Evolutionary conservation across 208 protist species (phyloP), one percentile per base, ranked within the genome.

Genomic region (Hexamita inflata): DNA sequence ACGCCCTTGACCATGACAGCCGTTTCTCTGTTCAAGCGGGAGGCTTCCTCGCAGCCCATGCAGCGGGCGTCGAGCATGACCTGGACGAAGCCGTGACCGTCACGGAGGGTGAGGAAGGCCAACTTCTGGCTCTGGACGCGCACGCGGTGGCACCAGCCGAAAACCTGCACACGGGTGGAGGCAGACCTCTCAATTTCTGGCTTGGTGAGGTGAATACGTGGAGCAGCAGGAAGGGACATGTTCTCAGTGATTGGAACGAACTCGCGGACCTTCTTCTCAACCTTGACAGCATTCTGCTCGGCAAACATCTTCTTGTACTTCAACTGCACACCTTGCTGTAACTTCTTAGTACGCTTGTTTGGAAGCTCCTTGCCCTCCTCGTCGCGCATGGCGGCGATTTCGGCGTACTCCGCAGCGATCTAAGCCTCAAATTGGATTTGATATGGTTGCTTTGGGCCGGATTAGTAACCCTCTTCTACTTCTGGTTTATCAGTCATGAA

Each of bases 11-110:
- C 81, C 19, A 85, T 85, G 38, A 94, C 42, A 32, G 89, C 85
- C 1, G 88, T 87, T 78, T 95, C 90, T 34, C 85, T 85, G 78
- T 86, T 83, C 74, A 95, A 88, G 0, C 82, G 82, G 30, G 40
- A 34, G n/a, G 38, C 39, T 34, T 40, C 34, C 35, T 4, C 32
- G n/a, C 26, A n/a, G 11, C 13, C 66, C 41, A 40, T 40, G 53
- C 68, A 58, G 29, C 15, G 40, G 38, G 88, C 86, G 39, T 61
- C 68, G 15, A 98, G 89, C 41, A 98, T 92, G 76, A 78, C 84
- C 85, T 97, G 94, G 41, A 95, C 84, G 79, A 86, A 94, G 45
- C 92, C 89, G 60, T 88, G 88, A 40, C 93, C 94, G 82, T 98
- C 94, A 73, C 94, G 85, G 7, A 98, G 79, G 1, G 92, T 89